Conservation (phyloP, 1,139 yeast genomes). For the Pichia cactophila region DNA sequence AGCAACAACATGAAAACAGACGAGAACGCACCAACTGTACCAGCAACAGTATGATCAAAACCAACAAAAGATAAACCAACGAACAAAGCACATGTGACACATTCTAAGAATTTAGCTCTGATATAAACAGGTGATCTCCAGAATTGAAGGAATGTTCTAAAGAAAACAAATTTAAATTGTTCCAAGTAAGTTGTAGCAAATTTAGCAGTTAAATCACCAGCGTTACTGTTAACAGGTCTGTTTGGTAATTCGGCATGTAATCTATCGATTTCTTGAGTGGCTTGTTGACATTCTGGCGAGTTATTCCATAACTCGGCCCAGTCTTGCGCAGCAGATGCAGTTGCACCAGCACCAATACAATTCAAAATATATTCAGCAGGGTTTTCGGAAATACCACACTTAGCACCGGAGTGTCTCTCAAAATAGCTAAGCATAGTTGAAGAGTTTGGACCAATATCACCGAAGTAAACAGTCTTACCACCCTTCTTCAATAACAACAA, state of each 20-base stretch:
- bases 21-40: slow-evolving; percentile 47
- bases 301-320: slow-evolving; percentile 43
- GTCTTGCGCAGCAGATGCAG: slow-evolving; percentile 37
- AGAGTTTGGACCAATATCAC: no score
- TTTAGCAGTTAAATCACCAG: slow-evolving; percentile 28
- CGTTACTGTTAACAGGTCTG: slow-evolving; percentile 16
- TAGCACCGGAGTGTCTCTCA: slow-evolving; percentile 46
- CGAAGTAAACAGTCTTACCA: no score
- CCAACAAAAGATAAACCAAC: slow-evolving; percentile 51
- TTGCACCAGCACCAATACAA: slow-evolving; percentile 57
- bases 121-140: slow-evolving; percentile 46
- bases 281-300: slow-evolving; percentile 29
- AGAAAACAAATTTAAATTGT: slow-evolving; percentile 37
- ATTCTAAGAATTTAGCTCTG: slow-evolving; percentile 37
- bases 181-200: slow-evolving; percentile 33
- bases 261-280: slow-evolving; percentile 25
- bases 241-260: slow-evolving; percentile 19
- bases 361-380: slow-evolving; percentile 47
- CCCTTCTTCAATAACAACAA: no score
- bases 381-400: slow-evolving; percentile 42
- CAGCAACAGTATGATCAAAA: slow-evolving; percentile 40
- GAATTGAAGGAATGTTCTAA: slow-evolving; percentile 38
- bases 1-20: slow-evolving; percentile 43
- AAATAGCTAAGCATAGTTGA: slow-evolving; percentile 41
- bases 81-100: slow-evolving; percentile 36